Base-by-base conservation (phyloP, 495 filamentous ascomycete genomes). In the Cryomyces antarcticus region DNA sequence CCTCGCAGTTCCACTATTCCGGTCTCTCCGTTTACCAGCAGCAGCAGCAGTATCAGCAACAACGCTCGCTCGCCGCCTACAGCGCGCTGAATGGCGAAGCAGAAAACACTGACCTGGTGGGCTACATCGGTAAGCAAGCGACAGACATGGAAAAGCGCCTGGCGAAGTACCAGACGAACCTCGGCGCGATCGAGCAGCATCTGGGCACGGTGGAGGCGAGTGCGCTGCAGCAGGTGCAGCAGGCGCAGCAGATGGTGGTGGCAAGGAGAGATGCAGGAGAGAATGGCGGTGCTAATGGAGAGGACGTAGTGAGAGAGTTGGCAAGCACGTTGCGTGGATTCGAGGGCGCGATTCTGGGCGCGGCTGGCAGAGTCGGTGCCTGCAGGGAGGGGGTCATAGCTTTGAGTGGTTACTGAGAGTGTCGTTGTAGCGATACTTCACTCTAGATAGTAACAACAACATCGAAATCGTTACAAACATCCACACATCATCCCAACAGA, bases 131-230 rank as follows among this genome's bases (percentile, higher is more conserved):
- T 5, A 68, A 68, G 37, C 73, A 79, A 12, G 70, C 78, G 0
- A 75, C 82, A 38, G 80, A 78, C 49, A 77, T 93, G 71, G 62
- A 69, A 6, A 57, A 64, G 5, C 77, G 77, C 28, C 67, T 87
- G 30, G 65, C 68, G 5, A 66, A 60, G 48, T 85, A 86, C 54
- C 70, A 74, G 48, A 59, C 63, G 29, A 82, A 79, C 46, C 59
- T 93, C 40, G 64, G 70, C 39, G 84, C 93, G 57, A 84, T 94
- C 41, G 85, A 93, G 59, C 68, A 73, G 49, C 83, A 89, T 56
- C 65, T 94, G 39, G 66, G 78, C 39, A 74, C 77, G 4, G 75
- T 93, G 24, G 82, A 92, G 53, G 62, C 65, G 6, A 72, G 70
- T 28, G 67, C 82, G 38, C 64, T 77, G 47, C 70, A 77, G 44